Conservation (phyloP, 164 flowering plant species). For the Pachysandra terminalis region DNA sequence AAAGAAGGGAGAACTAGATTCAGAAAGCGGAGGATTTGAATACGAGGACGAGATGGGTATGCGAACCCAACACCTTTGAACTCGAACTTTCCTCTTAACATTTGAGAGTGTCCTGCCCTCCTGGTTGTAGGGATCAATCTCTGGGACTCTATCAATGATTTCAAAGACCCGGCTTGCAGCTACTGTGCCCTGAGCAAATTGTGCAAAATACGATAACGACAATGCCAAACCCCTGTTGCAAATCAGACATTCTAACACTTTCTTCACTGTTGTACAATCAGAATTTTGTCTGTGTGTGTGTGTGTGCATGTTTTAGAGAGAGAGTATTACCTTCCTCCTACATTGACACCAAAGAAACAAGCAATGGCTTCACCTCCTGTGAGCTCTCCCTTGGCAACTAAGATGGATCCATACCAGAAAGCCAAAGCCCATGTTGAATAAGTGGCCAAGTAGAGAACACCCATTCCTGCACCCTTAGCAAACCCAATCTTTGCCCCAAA, state of each 20-base stretch:
- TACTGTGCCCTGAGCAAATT: conserved; percentile 75
- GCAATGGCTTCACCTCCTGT: conserved; percentile 73
- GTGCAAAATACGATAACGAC: conserved; percentile 70
- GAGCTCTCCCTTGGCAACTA: conserved; percentile 49
- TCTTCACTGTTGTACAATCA: too few relatives aligned
- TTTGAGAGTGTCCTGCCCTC: conserved; percentile 38
- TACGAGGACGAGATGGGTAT: conserved; percentile 66
- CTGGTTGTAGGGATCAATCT: conserved; percentile 61
- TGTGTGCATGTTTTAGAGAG: too few relatives aligned
- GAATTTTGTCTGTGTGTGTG: too few relatives aligned
- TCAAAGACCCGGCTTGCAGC: conserved; percentile 72
- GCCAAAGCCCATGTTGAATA: conserved; percentile 84
- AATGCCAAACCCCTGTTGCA: conserved; percentile 64
- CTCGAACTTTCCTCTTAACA: conserved; percentile 61
- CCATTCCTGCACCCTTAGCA: conserved; percentile 80
- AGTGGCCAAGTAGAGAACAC: conserved; percentile 65
- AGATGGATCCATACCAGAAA: conserved; percentile 72
- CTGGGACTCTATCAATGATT: conserved; percentile 75
- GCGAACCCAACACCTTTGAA: conserved; percentile 56
- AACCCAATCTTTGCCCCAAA: conserved; percentile 60
- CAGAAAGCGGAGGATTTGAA: conserved; percentile 45
- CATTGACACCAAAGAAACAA: conserved; percentile 82
- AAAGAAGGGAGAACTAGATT: conserved; percentile 45
- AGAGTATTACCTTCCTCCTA: conserved; percentile 66
- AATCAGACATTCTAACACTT: too few relatives aligned